These are phyloP conservation scores for Capronia epimyces DNA, from an alignment of 2,329 filamentous ascomycete genomes.

Conservation along the genomic window DNA sequence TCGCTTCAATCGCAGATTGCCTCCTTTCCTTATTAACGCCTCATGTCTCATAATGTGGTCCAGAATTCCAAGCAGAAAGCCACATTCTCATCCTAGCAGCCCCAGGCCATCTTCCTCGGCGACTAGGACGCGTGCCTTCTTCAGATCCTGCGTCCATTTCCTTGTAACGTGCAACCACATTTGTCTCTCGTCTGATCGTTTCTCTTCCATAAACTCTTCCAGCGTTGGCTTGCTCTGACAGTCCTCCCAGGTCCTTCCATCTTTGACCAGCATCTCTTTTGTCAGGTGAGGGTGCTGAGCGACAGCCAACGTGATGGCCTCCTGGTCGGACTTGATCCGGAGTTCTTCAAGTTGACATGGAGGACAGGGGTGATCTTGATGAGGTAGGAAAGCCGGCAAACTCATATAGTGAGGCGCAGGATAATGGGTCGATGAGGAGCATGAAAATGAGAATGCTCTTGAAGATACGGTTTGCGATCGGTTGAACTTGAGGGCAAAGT, in stretches of 20 bases:
- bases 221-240: constrained; percentile 25
- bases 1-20: constrained; percentile 7
- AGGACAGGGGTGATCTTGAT: constrained; percentile 28
- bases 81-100: constrained; percentile 13
- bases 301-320: constrained; percentile 19
- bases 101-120: constrained; percentile 28
- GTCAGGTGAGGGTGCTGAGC: constrained; percentile 25
- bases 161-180: constrained; percentile 27
- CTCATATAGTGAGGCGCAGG: constrained; percentile 25
- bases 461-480: constrained; percentile 15
- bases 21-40: constrained; percentile 1
- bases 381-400: constrained; percentile 26
- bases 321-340: constrained; percentile 17
- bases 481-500: constrained; percentile 13
- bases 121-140: constrained; percentile 25
- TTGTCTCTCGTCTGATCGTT: constrained; percentile 26
- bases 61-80: neutral
- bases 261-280: constrained; percentile 26
- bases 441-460: constrained; percentile 26
- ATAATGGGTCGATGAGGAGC: constrained; percentile 23
- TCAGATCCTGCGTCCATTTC: constrained; percentile 29
- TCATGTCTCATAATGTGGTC: constrained; percentile 2
- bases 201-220: constrained; percentile 27
- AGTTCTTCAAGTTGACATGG: constrained; percentile 27
- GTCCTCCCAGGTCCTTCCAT: constrained; percentile 25